phyloP scores from a whole-genome alignment of 306 rosid genomes.

The Sesbania bispinosa region DNA sequence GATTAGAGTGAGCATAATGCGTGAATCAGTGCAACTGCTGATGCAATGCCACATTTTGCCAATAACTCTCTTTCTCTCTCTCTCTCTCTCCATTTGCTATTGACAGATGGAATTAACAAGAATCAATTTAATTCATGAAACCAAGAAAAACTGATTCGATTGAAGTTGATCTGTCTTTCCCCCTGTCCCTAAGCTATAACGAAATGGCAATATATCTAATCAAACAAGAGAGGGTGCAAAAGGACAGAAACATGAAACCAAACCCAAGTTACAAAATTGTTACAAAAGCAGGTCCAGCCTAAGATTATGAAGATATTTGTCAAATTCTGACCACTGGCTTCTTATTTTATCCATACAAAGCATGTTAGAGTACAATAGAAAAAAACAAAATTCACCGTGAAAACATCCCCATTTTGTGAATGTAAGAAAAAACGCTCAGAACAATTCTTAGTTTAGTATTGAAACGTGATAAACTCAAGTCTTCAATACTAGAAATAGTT shows the following conservation, averaged over 20 bases:
- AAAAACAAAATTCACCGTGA: no score
- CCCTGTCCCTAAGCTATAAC: not conserved
- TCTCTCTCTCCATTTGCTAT: not conserved
- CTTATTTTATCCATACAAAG: no score
- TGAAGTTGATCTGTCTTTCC: not conserved
- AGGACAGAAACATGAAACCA: not conserved
- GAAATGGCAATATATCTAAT: not conserved
- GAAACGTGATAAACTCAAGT: no score
- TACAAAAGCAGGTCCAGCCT: not conserved
- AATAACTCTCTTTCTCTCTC: not conserved
- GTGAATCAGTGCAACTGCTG: not conserved
- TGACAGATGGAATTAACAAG: not conserved
- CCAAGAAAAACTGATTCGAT: not conserved
- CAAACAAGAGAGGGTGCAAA: not conserved
- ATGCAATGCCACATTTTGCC: not conserved
- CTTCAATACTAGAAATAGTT: no score
- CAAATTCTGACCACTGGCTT: not conserved
- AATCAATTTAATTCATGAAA: no score
- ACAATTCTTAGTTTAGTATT: no score
- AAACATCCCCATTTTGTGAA: no score
- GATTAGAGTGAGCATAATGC: slow-evolving; percentile 13
- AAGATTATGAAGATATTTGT: not conserved
- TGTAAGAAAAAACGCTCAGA: no score
- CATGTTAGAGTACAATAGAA: no score
- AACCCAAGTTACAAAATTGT: not conserved